A percentile compares a stretch with the other conserved stretches of the same genome.
These are phyloP conservation scores for Apiospora sp. DNA, from an alignment of 2,329 filamentous ascomycete species.

Conservation along the genomic window DNA sequence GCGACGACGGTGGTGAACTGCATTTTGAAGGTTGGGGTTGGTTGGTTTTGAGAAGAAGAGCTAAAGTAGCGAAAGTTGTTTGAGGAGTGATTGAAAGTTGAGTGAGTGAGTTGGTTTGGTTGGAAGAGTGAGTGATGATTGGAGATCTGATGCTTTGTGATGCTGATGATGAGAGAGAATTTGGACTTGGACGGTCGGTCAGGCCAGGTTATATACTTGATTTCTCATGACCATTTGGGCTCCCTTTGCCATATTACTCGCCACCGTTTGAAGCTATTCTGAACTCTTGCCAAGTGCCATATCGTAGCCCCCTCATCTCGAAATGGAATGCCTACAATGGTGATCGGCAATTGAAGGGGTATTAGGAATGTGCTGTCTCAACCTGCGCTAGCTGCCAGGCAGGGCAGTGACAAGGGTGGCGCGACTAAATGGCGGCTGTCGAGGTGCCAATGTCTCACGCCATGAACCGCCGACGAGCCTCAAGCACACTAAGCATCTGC, in stretches of 20 bases:
- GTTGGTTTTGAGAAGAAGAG: slow-evolving; percentile 28
- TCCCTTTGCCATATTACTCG: not conserved
- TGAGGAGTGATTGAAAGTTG: slow-evolving; percentile 26
- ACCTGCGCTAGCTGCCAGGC: not conserved
- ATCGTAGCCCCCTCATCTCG: not conserved
- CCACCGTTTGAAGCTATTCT: not conserved
- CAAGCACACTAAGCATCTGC: not conserved
- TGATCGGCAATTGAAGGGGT: slow-evolving; percentile 23
- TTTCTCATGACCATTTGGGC: not conserved
- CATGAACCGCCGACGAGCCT: slow-evolving; percentile 5
- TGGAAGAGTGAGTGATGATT: slow-evolving; percentile 10
- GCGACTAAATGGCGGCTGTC: not conserved
- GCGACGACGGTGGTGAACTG: slow-evolving; percentile 48
- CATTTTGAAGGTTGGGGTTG: slow-evolving; percentile 46
- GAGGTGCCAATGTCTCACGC: not conserved
- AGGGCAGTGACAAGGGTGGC: not conserved
- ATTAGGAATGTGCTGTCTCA: slow-evolving; percentile 24
- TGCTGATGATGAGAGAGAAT: not conserved
- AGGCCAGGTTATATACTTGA: slow-evolving; percentile 2
- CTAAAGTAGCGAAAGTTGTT: slow-evolving; percentile 27
- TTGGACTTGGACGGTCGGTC: not conserved
- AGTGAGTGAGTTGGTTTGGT: slow-evolving; percentile 29
- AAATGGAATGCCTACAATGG: slow-evolving; percentile 23
- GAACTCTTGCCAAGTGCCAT: not conserved
- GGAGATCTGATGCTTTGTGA: slow-evolving; percentile 4